phyloP scores from a whole-genome alignment of 768 basidiomycete species.

The Pholiota microspora region DNA sequence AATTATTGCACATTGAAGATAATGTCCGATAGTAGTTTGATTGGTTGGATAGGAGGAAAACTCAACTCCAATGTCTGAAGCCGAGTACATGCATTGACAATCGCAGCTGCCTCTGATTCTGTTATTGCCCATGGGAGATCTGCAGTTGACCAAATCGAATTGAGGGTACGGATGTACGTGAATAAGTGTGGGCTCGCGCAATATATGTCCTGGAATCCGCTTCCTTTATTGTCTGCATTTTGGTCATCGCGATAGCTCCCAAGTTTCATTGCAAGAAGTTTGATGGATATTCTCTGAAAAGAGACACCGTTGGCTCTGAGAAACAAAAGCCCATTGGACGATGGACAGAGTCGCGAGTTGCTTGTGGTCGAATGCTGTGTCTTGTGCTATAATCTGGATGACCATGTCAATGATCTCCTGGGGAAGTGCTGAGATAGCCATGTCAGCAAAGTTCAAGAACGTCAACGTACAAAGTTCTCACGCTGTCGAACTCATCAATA shows the following conservation, averaged over 20 bases:
- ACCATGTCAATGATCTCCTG: background rate
- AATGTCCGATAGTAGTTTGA: background rate
- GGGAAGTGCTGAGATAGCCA: background rate
- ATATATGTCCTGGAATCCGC: too few species aligned
- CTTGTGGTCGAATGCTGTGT: background rate
- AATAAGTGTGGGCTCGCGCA: background rate
- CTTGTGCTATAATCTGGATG: background rate
- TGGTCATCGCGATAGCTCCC: too few species aligned
- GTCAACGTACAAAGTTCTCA: too few species aligned
- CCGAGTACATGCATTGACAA: background rate
- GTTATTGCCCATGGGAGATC: background rate
- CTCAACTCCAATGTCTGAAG: background rate
- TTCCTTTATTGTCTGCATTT: too few species aligned
- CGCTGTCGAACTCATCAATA: too few species aligned
- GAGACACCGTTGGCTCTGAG: background rate
- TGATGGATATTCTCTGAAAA: background rate
- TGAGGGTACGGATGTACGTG: background rate
- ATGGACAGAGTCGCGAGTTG: background rate
- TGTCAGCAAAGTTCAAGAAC: too few species aligned
- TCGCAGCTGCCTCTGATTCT: background rate
- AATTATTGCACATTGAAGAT: background rate
- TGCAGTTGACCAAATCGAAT: background rate
- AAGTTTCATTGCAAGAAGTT: too few species aligned
- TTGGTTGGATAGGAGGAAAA: background rate
- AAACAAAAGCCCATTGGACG: background rate